Percentiles rank a stretch among this genome's conserved stretches.
These are phyloP conservation scores for Xylariaceae sp. DNA, from an alignment of 2,329 filamentous ascomycete species.

Conservation along the genomic window DNA sequence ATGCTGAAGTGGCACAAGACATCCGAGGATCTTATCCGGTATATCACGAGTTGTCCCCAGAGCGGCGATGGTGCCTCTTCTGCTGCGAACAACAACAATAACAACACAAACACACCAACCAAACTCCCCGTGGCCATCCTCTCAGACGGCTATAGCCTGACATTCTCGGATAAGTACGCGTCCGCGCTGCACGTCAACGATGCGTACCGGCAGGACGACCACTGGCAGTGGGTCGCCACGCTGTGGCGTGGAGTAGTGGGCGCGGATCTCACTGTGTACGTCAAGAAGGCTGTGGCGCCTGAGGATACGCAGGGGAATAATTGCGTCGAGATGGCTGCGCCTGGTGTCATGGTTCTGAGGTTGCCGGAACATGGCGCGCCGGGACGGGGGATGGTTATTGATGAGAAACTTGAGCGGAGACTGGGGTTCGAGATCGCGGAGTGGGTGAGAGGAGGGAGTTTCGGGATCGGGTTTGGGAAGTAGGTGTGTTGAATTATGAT, in stretches of 20 bases:
- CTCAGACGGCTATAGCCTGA: conserved; percentile 75
- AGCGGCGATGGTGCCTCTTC: background rate
- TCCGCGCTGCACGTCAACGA: conserved; percentile 72
- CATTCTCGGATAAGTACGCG: conserved; percentile 73
- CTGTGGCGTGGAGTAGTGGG: conserved; percentile 86
- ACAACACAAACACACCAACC: background rate
- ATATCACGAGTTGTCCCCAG: conserved; percentile 39
- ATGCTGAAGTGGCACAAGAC: conserved; percentile 74
- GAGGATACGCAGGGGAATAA: conserved; percentile 29
- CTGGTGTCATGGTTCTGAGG: conserved; percentile 54
- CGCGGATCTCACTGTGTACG: conserved; percentile 75
- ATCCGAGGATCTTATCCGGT: conserved; percentile 65
- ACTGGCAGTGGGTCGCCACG: conserved; percentile 97
- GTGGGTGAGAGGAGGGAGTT: conserved; percentile 60
- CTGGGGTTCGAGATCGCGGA: conserved; percentile 87
- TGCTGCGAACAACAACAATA: background rate
- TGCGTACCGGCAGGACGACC: conserved; percentile 76
- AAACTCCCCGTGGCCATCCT: conserved; percentile 70
- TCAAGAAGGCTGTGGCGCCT: conserved; percentile 39
- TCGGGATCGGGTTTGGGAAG: conserved; percentile 29
- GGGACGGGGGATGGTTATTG: conserved; percentile 43
- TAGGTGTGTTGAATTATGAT: background rate
- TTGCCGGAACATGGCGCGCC: conserved; percentile 28
- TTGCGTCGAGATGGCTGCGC: conserved; percentile 57
- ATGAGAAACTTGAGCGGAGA: conserved; percentile 69